Evolutionary conservation across 495 filamentous ascomycete genomes (phyloP).

Genomic region (Penicillium egyptiacum): DNA sequence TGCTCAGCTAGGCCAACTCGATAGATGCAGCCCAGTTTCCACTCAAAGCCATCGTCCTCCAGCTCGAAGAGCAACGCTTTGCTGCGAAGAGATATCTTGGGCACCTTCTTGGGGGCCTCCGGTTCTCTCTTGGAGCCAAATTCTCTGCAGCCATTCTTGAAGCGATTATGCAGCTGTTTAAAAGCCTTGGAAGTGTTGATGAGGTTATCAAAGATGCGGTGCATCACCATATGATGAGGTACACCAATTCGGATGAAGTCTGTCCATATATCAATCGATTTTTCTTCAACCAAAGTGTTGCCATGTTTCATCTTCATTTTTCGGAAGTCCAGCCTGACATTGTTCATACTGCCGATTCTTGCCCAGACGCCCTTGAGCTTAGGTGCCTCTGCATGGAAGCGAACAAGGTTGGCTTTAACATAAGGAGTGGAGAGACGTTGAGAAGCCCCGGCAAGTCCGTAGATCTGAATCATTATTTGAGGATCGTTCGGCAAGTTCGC

Average conservation of each 20-base stretch:
- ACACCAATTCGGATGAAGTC: slow-evolving; percentile 88
- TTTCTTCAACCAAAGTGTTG: slow-evolving; percentile 63
- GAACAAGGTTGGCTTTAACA: slow-evolving; percentile 67
- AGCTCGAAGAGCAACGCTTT: slow-evolving; percentile 84
- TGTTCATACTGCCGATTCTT: slow-evolving; percentile 78
- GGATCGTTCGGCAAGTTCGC: slow-evolving; percentile 84
- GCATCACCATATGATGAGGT: slow-evolving; percentile 90
- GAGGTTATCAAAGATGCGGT: slow-evolving; percentile 89
- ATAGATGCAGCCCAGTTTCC: slow-evolving; percentile 92
- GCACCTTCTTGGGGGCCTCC: slow-evolving; percentile 80
- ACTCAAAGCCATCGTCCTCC: slow-evolving; percentile 96
- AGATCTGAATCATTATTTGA: slow-evolving; percentile 84
- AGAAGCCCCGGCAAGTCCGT: slow-evolving; percentile 72
- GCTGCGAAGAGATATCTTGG: slow-evolving; percentile 76
- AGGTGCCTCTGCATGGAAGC: slow-evolving; percentile 84
- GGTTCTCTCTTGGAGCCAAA: slow-evolving; percentile 80
- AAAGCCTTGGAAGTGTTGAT: slow-evolving; percentile 83
- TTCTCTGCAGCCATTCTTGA: slow-evolving; percentile 81
- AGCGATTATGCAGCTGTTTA: slow-evolving; percentile 86
- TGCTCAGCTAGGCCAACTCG: slow-evolving; percentile 84
- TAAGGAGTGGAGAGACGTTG: slow-evolving; percentile 86
- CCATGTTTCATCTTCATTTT: slow-evolving; percentile 68
- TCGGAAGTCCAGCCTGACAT: slow-evolving; percentile 74
- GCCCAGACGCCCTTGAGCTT: slow-evolving; percentile 80
- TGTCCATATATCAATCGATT: slow-evolving; percentile 76